phyloP scores from a whole-genome alignment of 1,139 yeast genomes.

The Lodderomyces parapsilosis region DNA sequence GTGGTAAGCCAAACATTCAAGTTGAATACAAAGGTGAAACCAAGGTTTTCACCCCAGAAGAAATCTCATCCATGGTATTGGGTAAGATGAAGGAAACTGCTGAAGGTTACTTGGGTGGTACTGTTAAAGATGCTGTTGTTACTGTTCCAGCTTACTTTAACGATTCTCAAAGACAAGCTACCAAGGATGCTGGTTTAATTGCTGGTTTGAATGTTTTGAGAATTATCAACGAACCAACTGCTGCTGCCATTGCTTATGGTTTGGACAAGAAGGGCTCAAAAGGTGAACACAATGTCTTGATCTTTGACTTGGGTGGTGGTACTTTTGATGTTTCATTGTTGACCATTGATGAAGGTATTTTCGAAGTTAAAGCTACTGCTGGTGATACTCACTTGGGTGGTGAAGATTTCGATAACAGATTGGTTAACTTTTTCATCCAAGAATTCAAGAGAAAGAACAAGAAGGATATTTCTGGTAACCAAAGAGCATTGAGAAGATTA shows the following conservation, averaged over 20 bases:
- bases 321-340: conserved; percentile 53
- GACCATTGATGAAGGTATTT: conserved; percentile 53
- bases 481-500: conserved; percentile 82
- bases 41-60: conserved; percentile 82
- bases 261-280: conserved; percentile 83
- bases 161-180: conserved; percentile 98
- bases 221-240: conserved; percentile 97
- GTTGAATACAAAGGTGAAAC: conserved; percentile 68
- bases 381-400: conserved; percentile 68
- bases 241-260: conserved; percentile 98
- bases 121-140: conserved; percentile 91
- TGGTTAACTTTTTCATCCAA: conserved; percentile 82
- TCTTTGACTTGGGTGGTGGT: conserved; percentile 56
- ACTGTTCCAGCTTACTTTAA: conserved; percentile 98
- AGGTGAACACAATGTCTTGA: conserved; percentile 53
- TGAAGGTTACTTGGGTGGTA: conserved; percentile 84
- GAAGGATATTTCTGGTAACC: conserved; percentile 70
- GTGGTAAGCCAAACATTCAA: conserved; percentile 77
- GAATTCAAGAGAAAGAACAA: conserved; percentile 86
- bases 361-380: conserved; percentile 52
- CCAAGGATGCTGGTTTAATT: conserved; percentile 96
- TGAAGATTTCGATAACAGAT: too few relatives aligned
- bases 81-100: conserved; percentile 93
- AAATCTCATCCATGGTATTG: conserved; percentile 87
- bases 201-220: conserved; percentile 93